These are phyloP conservation scores for Lactarius vividus DNA, from an alignment of 768 basidiomycete species.

Conservation along the genomic window DNA sequence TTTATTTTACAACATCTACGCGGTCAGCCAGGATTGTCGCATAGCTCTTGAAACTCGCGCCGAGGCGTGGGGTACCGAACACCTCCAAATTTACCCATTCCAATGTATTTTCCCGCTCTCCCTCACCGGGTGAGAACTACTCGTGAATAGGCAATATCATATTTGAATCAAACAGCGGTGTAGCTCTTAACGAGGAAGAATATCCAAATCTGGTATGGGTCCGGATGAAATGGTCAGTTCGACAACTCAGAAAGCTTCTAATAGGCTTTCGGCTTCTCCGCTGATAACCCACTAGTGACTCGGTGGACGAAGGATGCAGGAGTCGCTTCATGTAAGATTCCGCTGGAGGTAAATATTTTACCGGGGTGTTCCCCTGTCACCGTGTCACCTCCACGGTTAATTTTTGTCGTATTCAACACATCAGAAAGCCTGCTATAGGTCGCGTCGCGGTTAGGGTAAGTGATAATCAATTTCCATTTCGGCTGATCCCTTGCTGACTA, in stretches of 20 bases:
- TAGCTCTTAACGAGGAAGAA: constrained; percentile 22
- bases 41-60: constrained; percentile 1
- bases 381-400: too few species aligned
- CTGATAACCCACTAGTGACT: background rate
- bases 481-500: constrained; percentile 13
- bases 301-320: background rate
- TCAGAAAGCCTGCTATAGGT: background rate
- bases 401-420: background rate
- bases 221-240: constrained; percentile 4
- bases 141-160: background rate
- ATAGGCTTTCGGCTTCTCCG: background rate
- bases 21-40: background rate
- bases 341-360: background rate
- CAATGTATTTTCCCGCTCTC: background rate
- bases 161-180: background rate
- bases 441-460: background rate
- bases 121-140: background rate
- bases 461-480: background rate
- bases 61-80: background rate
- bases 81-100: background rate
- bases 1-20: background rate
- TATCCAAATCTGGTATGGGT: constrained; percentile 17
- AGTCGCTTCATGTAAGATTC: background rate
- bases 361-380: background rate
- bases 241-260: background rate